Evolutionary conservation across 179 eudicot genomes (phyloP).

Genomic region (Beta macrorhiza): DNA sequence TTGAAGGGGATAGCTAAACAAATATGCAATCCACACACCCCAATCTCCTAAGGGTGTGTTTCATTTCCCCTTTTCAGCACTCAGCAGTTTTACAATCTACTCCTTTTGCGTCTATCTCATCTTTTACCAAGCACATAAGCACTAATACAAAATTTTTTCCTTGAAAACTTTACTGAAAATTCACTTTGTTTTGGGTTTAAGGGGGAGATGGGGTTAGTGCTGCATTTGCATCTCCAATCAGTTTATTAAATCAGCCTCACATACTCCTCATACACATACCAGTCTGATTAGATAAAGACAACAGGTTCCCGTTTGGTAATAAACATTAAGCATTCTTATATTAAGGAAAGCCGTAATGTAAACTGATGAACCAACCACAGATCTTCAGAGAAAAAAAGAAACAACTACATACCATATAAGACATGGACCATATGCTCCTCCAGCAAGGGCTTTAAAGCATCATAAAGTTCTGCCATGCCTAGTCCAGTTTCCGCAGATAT

Average conservation of each 20-base stretch:
- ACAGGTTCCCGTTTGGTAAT: neutral
- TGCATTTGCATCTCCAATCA: neutral
- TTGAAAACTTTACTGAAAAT: neutral
- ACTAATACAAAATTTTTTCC: neutral
- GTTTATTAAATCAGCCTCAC: neutral
- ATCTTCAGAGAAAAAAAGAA: neutral
- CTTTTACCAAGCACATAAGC: neutral
- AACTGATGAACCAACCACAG: neutral
- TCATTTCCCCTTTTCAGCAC: too few relatives aligned
- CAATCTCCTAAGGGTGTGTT: neutral
- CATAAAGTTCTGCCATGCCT: conserved; percentile 79
- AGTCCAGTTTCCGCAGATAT: conserved; percentile 95
- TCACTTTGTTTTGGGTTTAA: neutral
- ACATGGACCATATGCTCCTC: conserved; percentile 60
- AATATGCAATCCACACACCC: neutral
- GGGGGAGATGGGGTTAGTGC: neutral
- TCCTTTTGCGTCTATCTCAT: neutral
- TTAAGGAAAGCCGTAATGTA: neutral
- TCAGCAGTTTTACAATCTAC: neutral
- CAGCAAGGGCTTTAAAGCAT: conserved; percentile 66
- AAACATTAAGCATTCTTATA: neutral
- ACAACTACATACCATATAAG: conserved; percentile 46
- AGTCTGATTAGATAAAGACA: neutral
- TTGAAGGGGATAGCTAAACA: neutral
- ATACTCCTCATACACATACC: neutral